Base-by-base conservation (phyloP, 2,329 filamentous ascomycete genomes). In the Rutstroemia sp. region DNA sequence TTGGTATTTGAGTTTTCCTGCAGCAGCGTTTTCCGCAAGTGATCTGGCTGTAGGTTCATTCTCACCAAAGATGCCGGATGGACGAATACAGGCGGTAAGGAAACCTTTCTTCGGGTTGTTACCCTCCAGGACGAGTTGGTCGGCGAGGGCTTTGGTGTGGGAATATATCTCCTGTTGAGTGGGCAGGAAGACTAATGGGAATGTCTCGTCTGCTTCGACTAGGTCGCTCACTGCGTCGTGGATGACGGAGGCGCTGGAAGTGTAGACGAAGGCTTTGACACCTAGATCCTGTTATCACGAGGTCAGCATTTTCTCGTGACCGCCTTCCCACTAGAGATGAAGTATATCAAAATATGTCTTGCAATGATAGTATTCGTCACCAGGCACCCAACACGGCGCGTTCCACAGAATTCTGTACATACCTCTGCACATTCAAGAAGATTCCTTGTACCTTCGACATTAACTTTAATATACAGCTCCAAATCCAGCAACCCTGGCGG, bases 241-340 rank as follows among this genome's bases (percentile, higher is more conserved):
- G 41, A 79, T 70, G 21, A 79, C 73, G 44, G 75, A 77, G 5
- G 77, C 75, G 23, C 72, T 75, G 63, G 75, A 78, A 17, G 77
- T 79, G 64, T 78, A 78, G 16, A 81, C 73, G 58, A 80, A 78
- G 2, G 74, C 76, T 67, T 76, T 78, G 46, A 76, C 73, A 3
- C 73, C 74, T 2, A 70, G 67, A 60, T 75, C 71, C 63, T 76
- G 49, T 17, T 12, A 30, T 37, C 3, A 0, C 16, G 2, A n/a
- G 10, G 7, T 48, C 30, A 48, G 25, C 27, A 48, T n/a, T 4
- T 3, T 34, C 30, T 34, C 30, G 9, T 34, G 9, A 12, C 3
- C 4, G 9, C 9, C 12, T 34, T 34, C 30, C 9, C 10, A 34
- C 30, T 3, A 12, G 9, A 34, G 3, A 34, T 34, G 30, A 12